Evolutionary conservation across 805 yeast genomes (phyloP), one percentile per base, ranked within the genome.

Genomic region (Diddensiella transvaalensis): DNA sequence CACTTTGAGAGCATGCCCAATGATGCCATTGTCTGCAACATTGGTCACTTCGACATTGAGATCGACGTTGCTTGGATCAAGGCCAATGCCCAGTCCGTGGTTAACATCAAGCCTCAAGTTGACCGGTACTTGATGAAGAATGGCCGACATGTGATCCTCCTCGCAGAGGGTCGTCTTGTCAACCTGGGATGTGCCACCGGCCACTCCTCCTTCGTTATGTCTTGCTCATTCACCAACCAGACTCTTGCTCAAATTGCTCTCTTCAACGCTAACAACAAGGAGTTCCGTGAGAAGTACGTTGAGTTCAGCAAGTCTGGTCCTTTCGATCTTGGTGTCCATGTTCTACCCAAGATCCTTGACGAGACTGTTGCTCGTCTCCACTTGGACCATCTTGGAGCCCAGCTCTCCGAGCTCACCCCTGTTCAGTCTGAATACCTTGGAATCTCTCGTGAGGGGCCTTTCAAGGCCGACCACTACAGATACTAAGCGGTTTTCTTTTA

Each of bases 121-220:
- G 99, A 91, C 85, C 87, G 99, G 78, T 91, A 74, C 84, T 78
- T 87, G 72, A 75, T 91, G 76, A 74, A 79, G 69, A 78, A 78
- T 67, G 98, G 98, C 68, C 87, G 85, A 70, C 98, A 91, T 79
- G 69, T 91, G 69, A 89, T 91, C 77, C 80, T 91, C 70, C 85
- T 91, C 66, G 99, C 99, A 60, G 96, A 90, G 76, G 99, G 99
- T 78, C 89, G 99, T 80, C 85, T 91, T 67, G 98, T 91, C 71
- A 91, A 91, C 89, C 81, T 91, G 71, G 99, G 99, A 66, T 93
- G 98, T 79, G 99, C 98, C 71, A 91, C 98, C 66, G 99, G 99
- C 71, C 99, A 91, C 82, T 86, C 98, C 45, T 88, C 97, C 37
- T 91, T 91, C 70, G 99, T 91, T 68, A 91, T 91, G 99, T 89